Percentiles rank a stretch among this genome's conserved stretches.
Evolutionary conservation across 2,329 filamentous ascomycete species (phyloP).

Genomic region (Aureobasidium musti): DNA sequence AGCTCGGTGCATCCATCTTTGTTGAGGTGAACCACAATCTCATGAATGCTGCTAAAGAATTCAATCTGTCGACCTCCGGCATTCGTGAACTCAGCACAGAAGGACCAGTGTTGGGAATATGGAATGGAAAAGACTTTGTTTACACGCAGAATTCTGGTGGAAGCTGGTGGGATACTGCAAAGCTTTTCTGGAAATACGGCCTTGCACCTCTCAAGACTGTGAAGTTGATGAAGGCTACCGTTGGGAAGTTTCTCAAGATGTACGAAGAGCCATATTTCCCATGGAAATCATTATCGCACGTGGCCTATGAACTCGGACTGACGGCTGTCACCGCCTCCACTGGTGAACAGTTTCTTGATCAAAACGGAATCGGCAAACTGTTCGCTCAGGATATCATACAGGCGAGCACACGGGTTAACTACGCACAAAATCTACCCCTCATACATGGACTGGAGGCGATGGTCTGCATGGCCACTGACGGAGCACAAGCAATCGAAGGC

Average conservation of each 20-base stretch:
- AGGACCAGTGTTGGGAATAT: conserved; percentile 69
- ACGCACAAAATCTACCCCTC: conserved; percentile 80
- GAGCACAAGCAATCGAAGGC: conserved; percentile 73
- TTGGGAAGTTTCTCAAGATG: conserved; percentile 73
- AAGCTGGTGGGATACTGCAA: conserved; percentile 77
- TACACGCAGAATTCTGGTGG: conserved; percentile 64
- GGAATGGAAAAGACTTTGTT: conserved; percentile 77
- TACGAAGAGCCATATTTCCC: conserved; percentile 84
- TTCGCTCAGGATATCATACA: conserved; percentile 85
- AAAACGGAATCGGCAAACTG: conserved; percentile 64
- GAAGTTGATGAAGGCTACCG: conserved; percentile 68
- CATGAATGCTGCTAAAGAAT: conserved; percentile 67
- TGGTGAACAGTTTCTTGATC: conserved; percentile 69
- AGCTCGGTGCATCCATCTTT: conserved; percentile 91
- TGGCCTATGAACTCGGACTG: conserved; percentile 67
- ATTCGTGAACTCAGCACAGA: conserved; percentile 46
- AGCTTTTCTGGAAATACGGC: conserved; percentile 84
- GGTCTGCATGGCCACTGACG: conserved; percentile 87
- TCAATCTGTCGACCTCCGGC: conserved; percentile 62
- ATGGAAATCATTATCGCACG: conserved; percentile 72
- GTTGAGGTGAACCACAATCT: conserved; percentile 82
- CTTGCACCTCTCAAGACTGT: conserved; percentile 72
- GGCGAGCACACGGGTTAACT: conserved; percentile 89
- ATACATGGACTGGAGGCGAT: conserved; percentile 91
- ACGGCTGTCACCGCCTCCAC: conserved; percentile 66